Conservation (phyloP, 345 rosid genomes). For the Bretschneidera sinensis region DNA sequence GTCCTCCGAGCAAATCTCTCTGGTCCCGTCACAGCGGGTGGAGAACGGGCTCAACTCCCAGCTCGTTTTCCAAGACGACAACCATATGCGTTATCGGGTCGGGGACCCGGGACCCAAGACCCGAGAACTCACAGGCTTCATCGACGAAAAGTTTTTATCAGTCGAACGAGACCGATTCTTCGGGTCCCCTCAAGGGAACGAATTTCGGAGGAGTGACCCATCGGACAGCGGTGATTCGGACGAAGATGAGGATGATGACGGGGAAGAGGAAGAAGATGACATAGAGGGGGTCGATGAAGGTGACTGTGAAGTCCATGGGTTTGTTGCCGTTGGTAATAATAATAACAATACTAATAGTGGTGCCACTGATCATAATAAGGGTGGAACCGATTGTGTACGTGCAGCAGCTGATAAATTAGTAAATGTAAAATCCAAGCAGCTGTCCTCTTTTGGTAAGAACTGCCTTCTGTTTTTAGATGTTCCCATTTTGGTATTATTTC, state of each 20-base stretch:
- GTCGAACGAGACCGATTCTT: slow-evolving; percentile 42
- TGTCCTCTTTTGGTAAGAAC: slow-evolving; percentile 24
- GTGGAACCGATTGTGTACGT: slow-evolving; percentile 14
- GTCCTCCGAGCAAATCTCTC: slow-evolving; percentile 46
- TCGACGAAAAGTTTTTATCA: slow-evolving; percentile 39
- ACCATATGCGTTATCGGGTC: slow-evolving; percentile 33
- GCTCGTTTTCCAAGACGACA: slow-evolving; percentile 56
- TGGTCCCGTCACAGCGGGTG: slow-evolving; percentile 3
- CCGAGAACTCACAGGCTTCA: slow-evolving; percentile 51
- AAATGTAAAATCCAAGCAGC: slow-evolving; percentile 38
- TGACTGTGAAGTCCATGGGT: slow-evolving; percentile 7
- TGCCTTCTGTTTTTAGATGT: background rate
- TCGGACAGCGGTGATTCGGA: slow-evolving; percentile 34
- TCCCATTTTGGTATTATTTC: too few species aligned
- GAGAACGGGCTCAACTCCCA: slow-evolving; percentile 41
- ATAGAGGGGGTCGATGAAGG: slow-evolving; percentile 18
- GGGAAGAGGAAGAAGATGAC: slow-evolving; percentile 27
- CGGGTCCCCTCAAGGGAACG: slow-evolving; percentile 23
- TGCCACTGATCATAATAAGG: slow-evolving; percentile 16
- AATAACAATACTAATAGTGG: slow-evolving; percentile 14
- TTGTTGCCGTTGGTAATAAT: background rate
- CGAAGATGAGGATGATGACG: slow-evolving; percentile 39
- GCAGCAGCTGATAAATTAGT: slow-evolving; percentile 27
- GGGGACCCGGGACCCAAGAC: slow-evolving; percentile 44
- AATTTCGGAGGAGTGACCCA: slow-evolving; percentile 24